Conservation (phyloP, 1,284 basidiomycete genomes). For the Rhodotorula sp. region DNA sequence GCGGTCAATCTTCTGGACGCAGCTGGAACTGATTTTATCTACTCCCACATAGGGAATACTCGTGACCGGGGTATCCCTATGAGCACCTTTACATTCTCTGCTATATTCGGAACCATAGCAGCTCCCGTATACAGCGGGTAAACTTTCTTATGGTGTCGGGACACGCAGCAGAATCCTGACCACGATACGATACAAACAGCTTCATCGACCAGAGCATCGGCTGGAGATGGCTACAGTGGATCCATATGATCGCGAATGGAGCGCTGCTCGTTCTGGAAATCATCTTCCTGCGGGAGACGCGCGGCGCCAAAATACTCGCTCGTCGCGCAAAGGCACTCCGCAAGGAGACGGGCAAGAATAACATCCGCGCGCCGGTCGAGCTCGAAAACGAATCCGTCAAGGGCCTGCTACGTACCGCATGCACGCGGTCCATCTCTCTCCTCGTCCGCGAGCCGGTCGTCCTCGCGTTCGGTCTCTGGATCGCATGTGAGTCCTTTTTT, state of each 20-base stretch:
- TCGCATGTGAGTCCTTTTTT: conserved; percentile 27
- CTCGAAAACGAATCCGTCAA: conserved; percentile 48
- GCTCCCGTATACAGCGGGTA: conserved; percentile 26
- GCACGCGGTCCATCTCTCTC: conserved; percentile 45
- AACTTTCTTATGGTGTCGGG: too few species aligned
- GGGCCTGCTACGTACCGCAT: conserved; percentile 46
- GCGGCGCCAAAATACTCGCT: conserved; percentile 47
- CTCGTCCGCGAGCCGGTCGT: conserved; percentile 48
- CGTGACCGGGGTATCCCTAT: conserved; percentile 46
- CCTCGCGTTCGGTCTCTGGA: conserved; percentile 46
- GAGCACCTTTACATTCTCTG: conserved; percentile 48
- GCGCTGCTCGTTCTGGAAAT: conserved; percentile 46
- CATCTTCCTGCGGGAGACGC: conserved; percentile 48
- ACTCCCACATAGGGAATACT: conserved; percentile 44
- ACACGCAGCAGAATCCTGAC: too few species aligned
- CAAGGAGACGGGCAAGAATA: conserved; percentile 47
- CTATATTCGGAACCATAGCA: conserved; percentile 41
- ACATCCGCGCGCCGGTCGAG: conserved; percentile 47
- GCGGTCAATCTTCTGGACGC: too few species aligned
- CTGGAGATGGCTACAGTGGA: conserved; percentile 45
- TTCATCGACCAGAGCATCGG: conserved; percentile 47
- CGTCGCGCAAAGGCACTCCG: conserved; percentile 46
- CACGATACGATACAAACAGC: too few species aligned
- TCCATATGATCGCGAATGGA: conserved; percentile 35
- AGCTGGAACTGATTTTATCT: background rate